phyloP scores from a whole-genome alignment of 1,284 basidiomycete genomes.

The Ganoderma boninense region DNA sequence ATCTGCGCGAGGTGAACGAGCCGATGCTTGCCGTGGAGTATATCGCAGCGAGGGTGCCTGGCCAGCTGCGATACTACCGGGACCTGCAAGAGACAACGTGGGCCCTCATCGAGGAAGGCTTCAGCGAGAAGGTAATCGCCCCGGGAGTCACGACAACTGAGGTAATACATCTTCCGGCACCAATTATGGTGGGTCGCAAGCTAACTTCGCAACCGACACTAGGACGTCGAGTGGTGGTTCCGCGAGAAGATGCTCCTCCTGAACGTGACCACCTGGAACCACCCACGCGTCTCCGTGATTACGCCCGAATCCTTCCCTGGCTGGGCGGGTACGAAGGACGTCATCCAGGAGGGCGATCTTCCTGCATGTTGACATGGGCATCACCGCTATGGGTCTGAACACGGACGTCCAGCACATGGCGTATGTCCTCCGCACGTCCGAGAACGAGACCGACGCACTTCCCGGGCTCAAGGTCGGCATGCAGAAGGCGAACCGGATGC shows the following conservation, averaged over 20 bases:
- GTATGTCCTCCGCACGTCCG: slow-evolving; percentile 55
- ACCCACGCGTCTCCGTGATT: slow-evolving; percentile 58
- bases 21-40: slow-evolving; percentile 61
- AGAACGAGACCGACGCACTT: slow-evolving; percentile 52
- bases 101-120: slow-evolving; percentile 62
- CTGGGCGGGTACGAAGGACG: slow-evolving; percentile 51
- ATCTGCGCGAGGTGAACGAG: slow-evolving; percentile 45
- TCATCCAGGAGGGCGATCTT: slow-evolving; percentile 56
- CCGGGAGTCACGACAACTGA: slow-evolving; percentile 56
- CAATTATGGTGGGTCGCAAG: neutral
- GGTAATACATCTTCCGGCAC: slow-evolving; percentile 33
- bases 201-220: neutral
- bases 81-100: slow-evolving; percentile 58
- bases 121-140: slow-evolving; percentile 51
- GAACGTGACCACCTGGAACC: slow-evolving; percentile 62
- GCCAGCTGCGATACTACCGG: slow-evolving; percentile 53
- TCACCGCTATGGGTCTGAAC: slow-evolving; percentile 61
- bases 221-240: slow-evolving; percentile 66
- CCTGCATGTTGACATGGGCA: slow-evolving; percentile 63
- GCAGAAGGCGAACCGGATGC: slow-evolving; percentile 57
- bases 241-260: slow-evolving; percentile 58
- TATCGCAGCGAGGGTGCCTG: slow-evolving; percentile 51
- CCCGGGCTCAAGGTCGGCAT: slow-evolving; percentile 53
- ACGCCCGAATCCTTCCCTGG: slow-evolving; percentile 53
- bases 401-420: slow-evolving; percentile 66